Conservation (phyloP, 2,329 filamentous ascomycete genomes). For the Calonectria hongkongensis region DNA sequence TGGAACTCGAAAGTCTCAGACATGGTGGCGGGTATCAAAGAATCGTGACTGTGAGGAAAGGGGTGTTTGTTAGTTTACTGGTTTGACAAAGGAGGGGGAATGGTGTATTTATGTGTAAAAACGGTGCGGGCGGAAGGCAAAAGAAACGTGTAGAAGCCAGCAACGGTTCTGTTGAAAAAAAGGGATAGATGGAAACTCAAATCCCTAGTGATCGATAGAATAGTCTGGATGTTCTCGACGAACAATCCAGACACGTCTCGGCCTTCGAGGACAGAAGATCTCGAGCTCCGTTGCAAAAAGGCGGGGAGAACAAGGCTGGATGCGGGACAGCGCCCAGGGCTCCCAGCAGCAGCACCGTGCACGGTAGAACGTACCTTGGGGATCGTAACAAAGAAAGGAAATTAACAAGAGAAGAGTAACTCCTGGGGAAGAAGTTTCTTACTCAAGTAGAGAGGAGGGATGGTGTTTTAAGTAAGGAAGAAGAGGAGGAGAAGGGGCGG, state of each 20-base stretch:
- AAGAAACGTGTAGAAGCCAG: not conserved
- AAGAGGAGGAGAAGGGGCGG: constrained; percentile 50
- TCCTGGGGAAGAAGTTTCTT: constrained; percentile 52
- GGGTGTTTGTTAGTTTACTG: constrained; percentile 43
- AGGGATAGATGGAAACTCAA: not conserved
- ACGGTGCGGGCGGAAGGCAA: constrained; percentile 34
- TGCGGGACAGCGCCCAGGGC: constrained; percentile 10
- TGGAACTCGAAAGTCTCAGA: constrained; percentile 99
- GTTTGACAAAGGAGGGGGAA: constrained; percentile 38
- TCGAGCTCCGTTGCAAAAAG: constrained; percentile 8
- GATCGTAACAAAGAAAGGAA: constrained; percentile 52
- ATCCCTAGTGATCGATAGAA: constrained; percentile 2
- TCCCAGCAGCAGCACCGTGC: not conserved
- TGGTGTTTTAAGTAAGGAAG: constrained; percentile 45
- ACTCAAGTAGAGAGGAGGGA: constrained; percentile 50
- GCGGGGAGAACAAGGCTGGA: constrained; percentile 4
- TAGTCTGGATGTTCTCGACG: not conserved
- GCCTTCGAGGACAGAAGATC: not conserved
- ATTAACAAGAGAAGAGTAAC: constrained; percentile 49
- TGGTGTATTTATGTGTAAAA: constrained; percentile 20
- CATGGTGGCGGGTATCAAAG: constrained; percentile 78
- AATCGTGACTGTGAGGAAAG: constrained; percentile 53
- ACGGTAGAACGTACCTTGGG: constrained; percentile 51
- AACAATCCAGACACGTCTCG: constrained; percentile 1
- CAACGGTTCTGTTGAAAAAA: not conserved